Percentiles rank a stretch among this genome's conserved stretches.
Evolutionary conservation across 2,329 filamentous ascomycete species (phyloP).

Genomic region (Elsinoe australis): DNA sequence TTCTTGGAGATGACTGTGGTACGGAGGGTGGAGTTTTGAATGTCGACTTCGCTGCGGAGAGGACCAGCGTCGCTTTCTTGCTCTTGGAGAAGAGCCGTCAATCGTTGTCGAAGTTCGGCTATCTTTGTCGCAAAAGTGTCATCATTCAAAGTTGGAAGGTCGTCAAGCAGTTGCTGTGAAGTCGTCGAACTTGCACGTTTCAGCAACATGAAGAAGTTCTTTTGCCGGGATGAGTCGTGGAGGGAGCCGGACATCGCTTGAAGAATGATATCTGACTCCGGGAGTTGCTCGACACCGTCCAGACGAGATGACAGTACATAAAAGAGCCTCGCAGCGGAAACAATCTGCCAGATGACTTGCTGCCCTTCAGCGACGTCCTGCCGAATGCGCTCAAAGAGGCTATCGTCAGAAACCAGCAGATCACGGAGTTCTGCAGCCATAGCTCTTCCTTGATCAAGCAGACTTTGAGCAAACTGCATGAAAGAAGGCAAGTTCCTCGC

Average conservation of each 20-base stretch:
- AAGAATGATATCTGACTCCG: slow-evolving; percentile 35
- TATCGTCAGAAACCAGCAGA: slow-evolving; percentile 54
- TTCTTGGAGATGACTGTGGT: slow-evolving; percentile 76
- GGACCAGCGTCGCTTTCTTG: slow-evolving; percentile 24
- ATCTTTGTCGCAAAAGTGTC: too few species aligned
- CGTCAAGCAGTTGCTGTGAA: slow-evolving; percentile 23
- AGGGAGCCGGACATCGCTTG: slow-evolving; percentile 53
- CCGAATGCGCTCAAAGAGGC: slow-evolving; percentile 43
- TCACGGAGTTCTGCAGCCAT: slow-evolving; percentile 37
- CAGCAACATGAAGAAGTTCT: slow-evolving; percentile 50
- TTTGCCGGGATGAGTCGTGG: slow-evolving; percentile 42
- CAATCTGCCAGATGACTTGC: slow-evolving; percentile 20
- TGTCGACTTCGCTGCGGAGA: slow-evolving; percentile 67
- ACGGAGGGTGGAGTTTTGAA: slow-evolving; percentile 60
- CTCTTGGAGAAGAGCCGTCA: slow-evolving; percentile 23
- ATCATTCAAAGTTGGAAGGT: neutral
- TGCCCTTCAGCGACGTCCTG: slow-evolving; percentile 31
- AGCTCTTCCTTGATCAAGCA: slow-evolving; percentile 27
- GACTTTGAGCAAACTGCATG: slow-evolving; percentile 32
- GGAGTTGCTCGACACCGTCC: slow-evolving; percentile 2
- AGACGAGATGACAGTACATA: neutral
- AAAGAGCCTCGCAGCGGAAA: neutral
- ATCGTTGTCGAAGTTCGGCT: slow-evolving; percentile 19
- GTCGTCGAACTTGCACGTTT: slow-evolving; percentile 52
- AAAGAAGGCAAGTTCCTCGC: slow-evolving; percentile 65